phyloP scores from a whole-genome alignment of 805 yeast genomes.

The Cyberlindnera galapagoensis region DNA sequence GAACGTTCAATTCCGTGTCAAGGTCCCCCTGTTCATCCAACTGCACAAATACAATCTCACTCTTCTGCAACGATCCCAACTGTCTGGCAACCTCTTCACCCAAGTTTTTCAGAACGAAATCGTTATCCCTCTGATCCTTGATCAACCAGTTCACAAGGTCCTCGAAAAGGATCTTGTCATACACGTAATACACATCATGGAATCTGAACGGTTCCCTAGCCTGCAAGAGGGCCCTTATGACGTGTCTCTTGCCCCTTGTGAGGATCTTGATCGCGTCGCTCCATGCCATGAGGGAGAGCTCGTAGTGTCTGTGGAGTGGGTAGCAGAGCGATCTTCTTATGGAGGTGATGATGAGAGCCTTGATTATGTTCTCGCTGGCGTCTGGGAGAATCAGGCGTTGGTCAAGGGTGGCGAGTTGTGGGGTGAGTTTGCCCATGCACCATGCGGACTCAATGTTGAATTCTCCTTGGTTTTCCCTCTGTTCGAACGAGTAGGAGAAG shows the following conservation, averaged over 20 bases:
- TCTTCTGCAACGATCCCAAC: conserved; percentile 30
- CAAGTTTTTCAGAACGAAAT: conserved; percentile 49
- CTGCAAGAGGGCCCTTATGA: conserved; percentile 54
- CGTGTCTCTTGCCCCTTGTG: conserved; percentile 60
- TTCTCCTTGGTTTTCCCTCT: conserved; percentile 64
- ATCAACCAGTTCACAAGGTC: conserved; percentile 75
- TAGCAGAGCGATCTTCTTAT: conserved; percentile 68
- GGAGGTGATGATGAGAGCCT: conserved; percentile 51
- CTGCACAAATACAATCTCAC: conserved; percentile 53
- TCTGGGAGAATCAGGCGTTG: conserved; percentile 37
- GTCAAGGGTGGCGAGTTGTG: conserved; percentile 73
- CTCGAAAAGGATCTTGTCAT: conserved; percentile 68
- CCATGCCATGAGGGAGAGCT: conserved; percentile 59
- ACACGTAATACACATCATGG: conserved; percentile 81
- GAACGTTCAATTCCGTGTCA: conserved; percentile 38
- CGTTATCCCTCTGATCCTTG: conserved; percentile 49
- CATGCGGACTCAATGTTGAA: conserved; percentile 85
- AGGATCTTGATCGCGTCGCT: conserved; percentile 62
- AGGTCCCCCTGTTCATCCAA: conserved; percentile 31
- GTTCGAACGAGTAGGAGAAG: conserved; percentile 71
- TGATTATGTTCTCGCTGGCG: conserved; percentile 29
- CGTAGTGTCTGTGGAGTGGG: conserved; percentile 74
- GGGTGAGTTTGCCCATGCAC: conserved; percentile 83
- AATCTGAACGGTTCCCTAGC: conserved; percentile 68
- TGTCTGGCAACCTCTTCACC: conserved; percentile 57